phyloP scores from a whole-genome alignment of 345 rosid genomes.

The Bruguiera sexangula region DNA sequence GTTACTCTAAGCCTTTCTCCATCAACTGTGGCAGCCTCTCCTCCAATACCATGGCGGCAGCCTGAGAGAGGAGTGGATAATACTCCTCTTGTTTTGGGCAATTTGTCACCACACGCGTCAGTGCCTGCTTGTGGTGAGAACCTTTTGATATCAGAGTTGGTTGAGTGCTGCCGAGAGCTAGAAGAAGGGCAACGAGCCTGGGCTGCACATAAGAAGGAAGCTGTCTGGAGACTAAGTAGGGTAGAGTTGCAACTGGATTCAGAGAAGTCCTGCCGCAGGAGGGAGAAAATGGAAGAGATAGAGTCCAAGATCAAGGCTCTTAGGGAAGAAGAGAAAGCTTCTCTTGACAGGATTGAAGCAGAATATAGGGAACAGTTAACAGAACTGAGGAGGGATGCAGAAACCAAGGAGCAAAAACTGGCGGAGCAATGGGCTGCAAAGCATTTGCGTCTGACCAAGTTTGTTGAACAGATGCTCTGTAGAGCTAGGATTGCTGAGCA shows the following conservation, averaged over 20 bases:
- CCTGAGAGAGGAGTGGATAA: conserved; percentile 53
- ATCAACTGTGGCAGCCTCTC: conserved; percentile 60
- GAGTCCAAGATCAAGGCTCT: conserved; percentile 76
- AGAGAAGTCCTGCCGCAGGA: conserved; percentile 69
- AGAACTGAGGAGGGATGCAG: conserved; percentile 73
- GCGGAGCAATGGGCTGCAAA: conserved; percentile 83
- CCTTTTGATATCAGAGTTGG: conserved; percentile 59
- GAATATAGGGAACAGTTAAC: conserved; percentile 73
- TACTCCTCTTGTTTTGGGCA: conserved; percentile 47
- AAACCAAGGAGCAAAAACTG: conserved; percentile 81
- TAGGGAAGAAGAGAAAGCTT: conserved; percentile 72
- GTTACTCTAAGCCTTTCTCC: conserved; percentile 80
- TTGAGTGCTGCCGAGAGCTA: conserved; percentile 84
- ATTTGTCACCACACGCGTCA: conserved; percentile 38
- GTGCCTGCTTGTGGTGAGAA: conserved; percentile 51
- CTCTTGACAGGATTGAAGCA: conserved; percentile 72
- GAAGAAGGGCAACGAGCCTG: conserved; percentile 86
- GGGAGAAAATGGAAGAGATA: conserved; percentile 87
- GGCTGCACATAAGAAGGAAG: conserved; percentile 89
- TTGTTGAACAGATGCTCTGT: conserved; percentile 79
- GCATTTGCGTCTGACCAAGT: conserved; percentile 66
- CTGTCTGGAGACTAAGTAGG: conserved; percentile 89
- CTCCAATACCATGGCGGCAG: conserved; percentile 86
- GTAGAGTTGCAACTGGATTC: conserved; percentile 92
- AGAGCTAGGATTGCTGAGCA: conserved; percentile 46